Evolutionary conservation across 2,329 filamentous ascomycete genomes (phyloP).

Genomic region (Colletotrichum simmondsii): DNA sequence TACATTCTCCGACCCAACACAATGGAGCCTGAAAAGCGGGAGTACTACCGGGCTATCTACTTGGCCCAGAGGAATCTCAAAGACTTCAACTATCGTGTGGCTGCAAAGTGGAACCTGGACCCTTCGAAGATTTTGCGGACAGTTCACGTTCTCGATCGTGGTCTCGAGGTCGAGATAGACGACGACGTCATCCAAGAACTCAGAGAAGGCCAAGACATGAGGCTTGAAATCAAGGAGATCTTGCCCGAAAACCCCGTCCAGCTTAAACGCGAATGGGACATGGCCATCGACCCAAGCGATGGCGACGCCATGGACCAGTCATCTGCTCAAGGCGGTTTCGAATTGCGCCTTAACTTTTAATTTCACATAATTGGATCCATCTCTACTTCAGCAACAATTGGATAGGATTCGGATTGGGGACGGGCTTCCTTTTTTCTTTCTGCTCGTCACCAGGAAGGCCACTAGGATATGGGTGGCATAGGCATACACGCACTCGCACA

Average conservation of each 20-base stretch:
- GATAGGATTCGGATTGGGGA: conserved; percentile 19
- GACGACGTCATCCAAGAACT: conserved; percentile 89
- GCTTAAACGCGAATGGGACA: conserved; percentile 70
- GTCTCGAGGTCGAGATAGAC: conserved; percentile 86
- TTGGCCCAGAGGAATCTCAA: conserved; percentile 79
- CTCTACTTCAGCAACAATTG: conserved; percentile 24
- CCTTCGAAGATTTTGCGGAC: conserved; percentile 76
- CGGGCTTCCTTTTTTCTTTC: conserved; percentile 10
- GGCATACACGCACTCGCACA: conserved; percentile 27
- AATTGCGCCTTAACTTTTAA: conserved; percentile 61
- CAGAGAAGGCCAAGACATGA: conserved; percentile 92
- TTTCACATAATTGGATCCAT: conserved; percentile 26
- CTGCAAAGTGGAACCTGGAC: conserved; percentile 85
- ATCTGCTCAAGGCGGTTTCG: conserved; percentile 47
- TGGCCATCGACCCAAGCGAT: conserved; percentile 64
- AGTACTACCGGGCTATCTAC: conserved; percentile 88
- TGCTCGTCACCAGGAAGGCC: conserved; percentile 22
- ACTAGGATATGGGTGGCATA: conserved; percentile 6
- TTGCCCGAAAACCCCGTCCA: conserved; percentile 44
- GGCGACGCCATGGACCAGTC: conserved; percentile 46
- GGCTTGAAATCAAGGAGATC: conserved; percentile 71
- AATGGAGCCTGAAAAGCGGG: conserved; percentile 60
- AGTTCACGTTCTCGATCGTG: conserved; percentile 77
- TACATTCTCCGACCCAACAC: conserved; percentile 74
- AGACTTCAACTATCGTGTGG: conserved; percentile 79